Evolutionary conservation across 192 early-diverging fungal genomes (phyloP).

Genomic region (Linderina pennispora): DNA sequence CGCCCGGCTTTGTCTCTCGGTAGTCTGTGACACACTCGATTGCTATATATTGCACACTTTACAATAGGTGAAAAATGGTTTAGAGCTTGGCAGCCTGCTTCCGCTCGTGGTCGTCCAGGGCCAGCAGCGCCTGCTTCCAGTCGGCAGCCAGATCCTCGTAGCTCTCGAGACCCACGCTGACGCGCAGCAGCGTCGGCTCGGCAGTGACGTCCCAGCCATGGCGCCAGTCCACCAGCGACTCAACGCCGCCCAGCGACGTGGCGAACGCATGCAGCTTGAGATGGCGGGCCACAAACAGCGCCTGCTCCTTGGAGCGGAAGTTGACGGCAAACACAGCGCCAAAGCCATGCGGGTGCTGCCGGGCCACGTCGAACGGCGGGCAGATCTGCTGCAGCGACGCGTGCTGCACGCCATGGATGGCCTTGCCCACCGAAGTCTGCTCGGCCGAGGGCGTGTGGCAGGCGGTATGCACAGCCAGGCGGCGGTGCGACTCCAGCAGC

Average conservation of each 20-base stretch:
- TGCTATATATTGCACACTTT: too few species aligned
- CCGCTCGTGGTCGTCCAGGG: conserved; percentile 15
- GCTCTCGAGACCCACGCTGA: conserved; percentile 64
- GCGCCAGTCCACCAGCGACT: conserved; percentile 67
- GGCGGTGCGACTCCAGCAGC: conserved; percentile 44
- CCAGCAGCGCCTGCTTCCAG: conserved; percentile 47
- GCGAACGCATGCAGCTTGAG: conserved; percentile 50
- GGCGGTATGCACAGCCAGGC: conserved; percentile 30
- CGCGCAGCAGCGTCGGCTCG: conserved; percentile 47
- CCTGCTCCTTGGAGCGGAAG: conserved; percentile 45
- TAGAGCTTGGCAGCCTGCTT: conserved; percentile 16
- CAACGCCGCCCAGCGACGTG: conserved; percentile 61
- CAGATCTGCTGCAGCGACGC: conserved; percentile 17
- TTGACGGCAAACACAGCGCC: conserved; percentile 40
- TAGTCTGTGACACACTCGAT: too few species aligned
- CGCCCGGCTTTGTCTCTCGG: too few species aligned
- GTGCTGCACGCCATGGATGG: conserved; percentile 32
- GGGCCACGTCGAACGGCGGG: conserved; percentile 16
- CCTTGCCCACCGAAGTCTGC: conserved; percentile 15
- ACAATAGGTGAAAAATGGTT: too few species aligned
- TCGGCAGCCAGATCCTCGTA: conserved; percentile 60
- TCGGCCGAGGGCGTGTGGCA: conserved; percentile 24
- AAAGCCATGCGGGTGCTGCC: conserved; percentile 36
- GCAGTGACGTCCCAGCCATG: conserved; percentile 35
- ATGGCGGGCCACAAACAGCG: conserved; percentile 38